A percentile compares a stretch with the other conserved stretches of the same genome.
Conservation (phyloP, 1,284 basidiomycete genomes). For the Phlebopus sp. region DNA sequence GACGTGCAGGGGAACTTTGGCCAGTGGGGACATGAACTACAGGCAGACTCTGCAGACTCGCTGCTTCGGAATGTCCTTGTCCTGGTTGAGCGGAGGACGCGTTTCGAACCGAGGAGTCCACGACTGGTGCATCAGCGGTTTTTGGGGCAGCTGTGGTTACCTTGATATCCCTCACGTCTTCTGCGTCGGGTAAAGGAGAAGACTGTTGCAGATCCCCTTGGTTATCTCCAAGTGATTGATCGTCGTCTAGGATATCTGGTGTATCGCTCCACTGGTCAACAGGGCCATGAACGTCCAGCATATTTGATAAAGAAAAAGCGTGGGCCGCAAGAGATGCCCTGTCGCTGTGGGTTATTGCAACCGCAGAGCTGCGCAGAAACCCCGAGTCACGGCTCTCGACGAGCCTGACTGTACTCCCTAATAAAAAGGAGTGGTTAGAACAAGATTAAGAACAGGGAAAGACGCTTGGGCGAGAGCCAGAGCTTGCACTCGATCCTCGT, state of each 20-base stretch:
- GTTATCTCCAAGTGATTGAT: constrained; percentile 19
- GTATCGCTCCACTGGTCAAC: constrained; percentile 41
- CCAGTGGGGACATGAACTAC: constrained; percentile 46
- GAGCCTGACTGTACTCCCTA: too few relatives aligned
- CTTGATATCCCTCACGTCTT: constrained; percentile 26
- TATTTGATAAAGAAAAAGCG: constrained; percentile 12
- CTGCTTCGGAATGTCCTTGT: constrained; percentile 38
- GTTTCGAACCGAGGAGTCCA: not conserved
- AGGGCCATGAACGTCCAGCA: constrained; percentile 25
- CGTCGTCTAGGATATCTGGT: constrained; percentile 36
- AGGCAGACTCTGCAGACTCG: constrained; percentile 59
- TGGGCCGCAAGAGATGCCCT: not conserved
- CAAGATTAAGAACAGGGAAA: too few relatives aligned
- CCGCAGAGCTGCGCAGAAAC: not conserved
- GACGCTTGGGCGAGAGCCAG: too few relatives aligned
- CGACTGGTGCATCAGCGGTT: constrained; percentile 1
- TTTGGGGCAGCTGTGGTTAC: constrained; percentile 3
- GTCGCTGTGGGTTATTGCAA: not conserved
- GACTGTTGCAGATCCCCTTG: constrained; percentile 30
- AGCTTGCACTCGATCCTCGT: too few relatives aligned
- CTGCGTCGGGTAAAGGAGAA: constrained; percentile 9
- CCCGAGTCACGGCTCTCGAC: not conserved
- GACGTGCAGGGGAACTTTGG: constrained; percentile 23
- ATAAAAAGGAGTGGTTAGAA: too few relatives aligned
- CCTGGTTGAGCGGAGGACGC: constrained; percentile 9